Conservation (phyloP, 192 early-diverging fungal genomes). For the Podila minutissima region DNA sequence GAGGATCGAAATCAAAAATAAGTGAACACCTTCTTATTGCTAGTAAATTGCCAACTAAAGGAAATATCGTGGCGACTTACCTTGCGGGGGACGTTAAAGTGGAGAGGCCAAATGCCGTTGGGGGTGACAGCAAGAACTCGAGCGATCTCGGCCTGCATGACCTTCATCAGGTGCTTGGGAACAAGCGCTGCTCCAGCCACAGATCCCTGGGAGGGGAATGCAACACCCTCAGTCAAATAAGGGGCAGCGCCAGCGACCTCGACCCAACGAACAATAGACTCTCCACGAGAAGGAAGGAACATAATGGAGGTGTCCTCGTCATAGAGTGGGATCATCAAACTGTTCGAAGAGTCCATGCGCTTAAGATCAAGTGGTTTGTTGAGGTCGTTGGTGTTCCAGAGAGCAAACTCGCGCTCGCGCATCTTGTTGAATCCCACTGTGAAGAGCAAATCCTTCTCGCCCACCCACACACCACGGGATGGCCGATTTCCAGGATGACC, state of each 20-base stretch:
- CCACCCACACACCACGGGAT: constrained; percentile 75
- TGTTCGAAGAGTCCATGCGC: constrained; percentile 74
- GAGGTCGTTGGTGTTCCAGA: constrained; percentile 82
- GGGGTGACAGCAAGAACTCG: constrained; percentile 68
- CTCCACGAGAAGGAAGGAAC: constrained; percentile 74
- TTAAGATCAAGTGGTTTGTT: constrained; percentile 64
- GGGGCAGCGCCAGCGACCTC: constrained; percentile 62
- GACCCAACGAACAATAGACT: constrained; percentile 73
- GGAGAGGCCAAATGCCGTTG: constrained; percentile 75
- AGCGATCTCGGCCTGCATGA: constrained; percentile 77
- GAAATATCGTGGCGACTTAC: constrained; percentile 7
- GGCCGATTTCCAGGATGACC: constrained; percentile 73
- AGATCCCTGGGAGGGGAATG: constrained; percentile 52
- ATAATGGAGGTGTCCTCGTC: constrained; percentile 85
- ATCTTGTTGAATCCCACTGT: constrained; percentile 80
- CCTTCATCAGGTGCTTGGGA: constrained; percentile 75
- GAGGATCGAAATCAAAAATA: background rate
- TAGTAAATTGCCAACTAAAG: too few relatives aligned
- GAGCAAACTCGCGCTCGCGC: constrained; percentile 71
- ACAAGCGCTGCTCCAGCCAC: constrained; percentile 70
- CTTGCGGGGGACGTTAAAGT: constrained; percentile 73
- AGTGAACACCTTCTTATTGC: background rate
- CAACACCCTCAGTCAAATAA: constrained; percentile 56
- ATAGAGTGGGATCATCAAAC: constrained; percentile 76
- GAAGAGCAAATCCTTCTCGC: constrained; percentile 68